Conservation (phyloP, 1,284 basidiomycete genomes). For the Polyporus tsugae region DNA sequence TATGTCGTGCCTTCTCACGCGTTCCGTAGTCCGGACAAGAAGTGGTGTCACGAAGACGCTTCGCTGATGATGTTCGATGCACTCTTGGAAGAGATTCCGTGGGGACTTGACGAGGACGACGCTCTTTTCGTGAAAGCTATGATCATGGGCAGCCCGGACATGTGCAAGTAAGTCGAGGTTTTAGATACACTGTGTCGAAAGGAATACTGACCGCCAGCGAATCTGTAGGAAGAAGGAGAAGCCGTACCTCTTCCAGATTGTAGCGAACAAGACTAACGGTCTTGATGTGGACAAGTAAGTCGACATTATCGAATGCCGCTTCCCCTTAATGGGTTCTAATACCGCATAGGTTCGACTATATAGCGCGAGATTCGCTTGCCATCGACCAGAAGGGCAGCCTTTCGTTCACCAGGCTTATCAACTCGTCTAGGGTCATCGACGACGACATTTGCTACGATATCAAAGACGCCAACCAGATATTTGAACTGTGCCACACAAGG, state of each 20-base stretch:
- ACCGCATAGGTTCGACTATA: constrained; percentile 74
- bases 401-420: constrained; percentile 68
- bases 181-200: neutral
- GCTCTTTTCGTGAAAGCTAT: constrained; percentile 71
- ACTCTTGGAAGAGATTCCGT: constrained; percentile 59
- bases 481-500: constrained; percentile 74
- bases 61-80: constrained; percentile 79
- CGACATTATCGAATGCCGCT: neutral
- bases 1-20: neutral
- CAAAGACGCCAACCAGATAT: constrained; percentile 79
- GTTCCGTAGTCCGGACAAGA: constrained; percentile 46
- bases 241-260: constrained; percentile 73
- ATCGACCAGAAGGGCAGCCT: constrained; percentile 70
- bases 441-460: constrained; percentile 80
- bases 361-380: constrained; percentile 73
- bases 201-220: neutral
- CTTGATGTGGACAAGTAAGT: constrained; percentile 83
- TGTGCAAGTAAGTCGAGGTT: constrained; percentile 52
- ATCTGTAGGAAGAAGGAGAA: constrained; percentile 44
- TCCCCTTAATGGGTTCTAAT: neutral
- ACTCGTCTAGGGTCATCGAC: constrained; percentile 76
- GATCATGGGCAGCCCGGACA: constrained; percentile 61
- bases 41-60: constrained; percentile 75
- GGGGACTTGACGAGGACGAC: constrained; percentile 54
- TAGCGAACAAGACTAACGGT: constrained; percentile 80